Evolutionary conservation across 1,284 basidiomycete genomes (phyloP), one percentile per base, ranked within the genome.

Genomic region (Pulchroboletus neoregius): DNA sequence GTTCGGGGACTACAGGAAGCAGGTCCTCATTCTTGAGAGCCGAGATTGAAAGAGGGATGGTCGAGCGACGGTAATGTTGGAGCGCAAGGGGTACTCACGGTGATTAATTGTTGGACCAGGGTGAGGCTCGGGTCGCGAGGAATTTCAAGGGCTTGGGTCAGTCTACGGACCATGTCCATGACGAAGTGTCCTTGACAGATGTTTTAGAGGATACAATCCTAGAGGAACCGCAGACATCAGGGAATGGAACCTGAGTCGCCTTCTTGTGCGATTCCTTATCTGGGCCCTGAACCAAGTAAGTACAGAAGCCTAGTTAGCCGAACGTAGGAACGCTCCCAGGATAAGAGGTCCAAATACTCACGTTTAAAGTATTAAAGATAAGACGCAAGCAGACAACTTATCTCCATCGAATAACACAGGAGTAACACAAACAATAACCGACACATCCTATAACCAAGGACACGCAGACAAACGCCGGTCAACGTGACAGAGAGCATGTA

Each of bases 1-100:
- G 73, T 52, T 77, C 74, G 44, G 71, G 68, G 6, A 73, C 70
- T 2, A 86, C 82, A 22, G 83, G 83, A 7, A 72, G 66, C 24
- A 84, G 69, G 60, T 86, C 82, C 43, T 82, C 73, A 58, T 84
- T 87, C 82, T 84, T 52, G 38, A 44, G 50, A 46, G 46, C 49
- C 48, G 45, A 50, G 50, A 63, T 53, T 30, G 58, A 50, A 49
- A 42, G 20, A 38, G 43, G 39, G 15, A 43, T 6, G 20, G 46
- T 48, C 45, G 37, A 45, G 35, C 20, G 15, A 42, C 33, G 36
- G 33, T 31, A 39, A 23, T 38, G 24, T 38, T 36, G 33, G 31
- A 33, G 33, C 32, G 15, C 68, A 52, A 33, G 74, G 73, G 36
- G 68, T 65, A 47, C 73, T 62, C 43, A 79, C 78, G 42, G 71